phyloP scores from a whole-genome alignment of 371 early-diverging fungal species.

The Mucor saturninus region DNA sequence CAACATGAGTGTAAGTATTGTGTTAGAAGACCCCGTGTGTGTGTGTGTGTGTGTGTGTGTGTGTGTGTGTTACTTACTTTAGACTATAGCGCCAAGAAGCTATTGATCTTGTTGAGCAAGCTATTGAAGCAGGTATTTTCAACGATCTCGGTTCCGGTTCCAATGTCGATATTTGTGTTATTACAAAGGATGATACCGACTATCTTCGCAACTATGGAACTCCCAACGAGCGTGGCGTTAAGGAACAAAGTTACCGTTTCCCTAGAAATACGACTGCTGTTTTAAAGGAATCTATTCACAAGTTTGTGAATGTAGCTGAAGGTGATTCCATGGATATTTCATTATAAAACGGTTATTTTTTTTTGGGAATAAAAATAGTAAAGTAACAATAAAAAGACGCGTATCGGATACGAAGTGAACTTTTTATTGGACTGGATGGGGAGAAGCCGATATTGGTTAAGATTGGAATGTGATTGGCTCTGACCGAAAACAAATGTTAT shows the following conservation, averaged over 20 bases:
- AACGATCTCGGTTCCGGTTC: slow-evolving; percentile 99
- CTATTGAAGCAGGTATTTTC: slow-evolving; percentile 98
- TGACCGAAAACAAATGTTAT: too few species aligned
- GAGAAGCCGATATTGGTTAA: too few species aligned
- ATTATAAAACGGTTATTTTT: slow-evolving; percentile 22
- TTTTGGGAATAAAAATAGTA: too few species aligned
- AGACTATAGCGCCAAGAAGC: slow-evolving; percentile 85
- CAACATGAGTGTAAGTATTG: slow-evolving; percentile 74
- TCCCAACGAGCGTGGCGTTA: slow-evolving; percentile 89
- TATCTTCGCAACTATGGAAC: slow-evolving; percentile 83
- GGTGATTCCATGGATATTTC: slow-evolving; percentile 61
- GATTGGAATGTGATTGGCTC: too few species aligned
- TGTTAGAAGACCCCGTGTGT: too few species aligned
- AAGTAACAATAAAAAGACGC: too few species aligned
- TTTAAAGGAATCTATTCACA: slow-evolving; percentile 49
- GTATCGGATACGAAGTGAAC: too few species aligned
- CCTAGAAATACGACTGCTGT: slow-evolving; percentile 55
- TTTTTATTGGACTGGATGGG: too few species aligned
- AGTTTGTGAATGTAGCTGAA: slow-evolving; percentile 43
- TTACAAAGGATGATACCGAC: slow-evolving; percentile 83
- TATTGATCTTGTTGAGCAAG: slow-evolving; percentile 91
- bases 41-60: neutral
- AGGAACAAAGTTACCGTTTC: slow-evolving; percentile 81
- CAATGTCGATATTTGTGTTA: slow-evolving; percentile 96
- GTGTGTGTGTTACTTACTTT: neutral